Conservation (phyloP, 495 filamentous ascomycete species). For the Penicillium samsonianum region DNA sequence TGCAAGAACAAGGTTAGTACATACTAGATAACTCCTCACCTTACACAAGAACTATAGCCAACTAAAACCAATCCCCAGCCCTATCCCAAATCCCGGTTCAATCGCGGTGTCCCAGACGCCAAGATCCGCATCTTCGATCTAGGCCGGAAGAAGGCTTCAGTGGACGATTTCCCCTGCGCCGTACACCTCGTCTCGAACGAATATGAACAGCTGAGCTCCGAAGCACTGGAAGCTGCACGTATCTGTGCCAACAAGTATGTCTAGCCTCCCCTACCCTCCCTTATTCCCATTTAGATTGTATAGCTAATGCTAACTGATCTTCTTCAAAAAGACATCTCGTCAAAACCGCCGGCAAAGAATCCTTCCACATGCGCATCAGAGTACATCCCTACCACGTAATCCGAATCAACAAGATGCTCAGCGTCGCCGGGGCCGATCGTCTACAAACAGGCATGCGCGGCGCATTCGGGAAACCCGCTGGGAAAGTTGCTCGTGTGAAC, state of each 20-base stretch:
- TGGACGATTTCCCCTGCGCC: constrained; percentile 98
- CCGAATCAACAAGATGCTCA: constrained; percentile 99
- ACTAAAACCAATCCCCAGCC: too few relatives aligned
- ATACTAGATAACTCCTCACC: too few relatives aligned
- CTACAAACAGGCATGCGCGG: constrained; percentile 99
- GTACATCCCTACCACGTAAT: constrained; percentile 99
- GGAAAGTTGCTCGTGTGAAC: constrained; percentile 96
- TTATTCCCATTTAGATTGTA: too few relatives aligned
- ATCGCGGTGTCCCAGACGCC: constrained; percentile 99
- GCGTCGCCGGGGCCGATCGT: constrained; percentile 99
- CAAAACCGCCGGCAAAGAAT: constrained; percentile 96
- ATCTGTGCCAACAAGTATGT: constrained; percentile 97
- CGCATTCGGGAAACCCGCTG: constrained; percentile 99
- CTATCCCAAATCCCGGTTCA: constrained; percentile 99
- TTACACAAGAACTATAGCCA: too few relatives aligned
- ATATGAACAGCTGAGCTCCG: constrained; percentile 97
- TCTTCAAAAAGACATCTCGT: constrained; percentile 74
- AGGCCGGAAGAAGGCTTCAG: constrained; percentile 95
- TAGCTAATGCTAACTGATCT: too few relatives aligned
- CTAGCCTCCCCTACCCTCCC: too few relatives aligned
- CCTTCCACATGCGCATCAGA: constrained; percentile 97
- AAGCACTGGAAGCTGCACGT: constrained; percentile 98
- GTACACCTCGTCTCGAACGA: constrained; percentile 99
- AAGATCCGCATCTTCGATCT: constrained; percentile 99
- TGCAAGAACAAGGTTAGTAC: too few relatives aligned